phyloP scores from a whole-genome alignment of 75 land plant species.

The Azolla pinnata region DNA sequence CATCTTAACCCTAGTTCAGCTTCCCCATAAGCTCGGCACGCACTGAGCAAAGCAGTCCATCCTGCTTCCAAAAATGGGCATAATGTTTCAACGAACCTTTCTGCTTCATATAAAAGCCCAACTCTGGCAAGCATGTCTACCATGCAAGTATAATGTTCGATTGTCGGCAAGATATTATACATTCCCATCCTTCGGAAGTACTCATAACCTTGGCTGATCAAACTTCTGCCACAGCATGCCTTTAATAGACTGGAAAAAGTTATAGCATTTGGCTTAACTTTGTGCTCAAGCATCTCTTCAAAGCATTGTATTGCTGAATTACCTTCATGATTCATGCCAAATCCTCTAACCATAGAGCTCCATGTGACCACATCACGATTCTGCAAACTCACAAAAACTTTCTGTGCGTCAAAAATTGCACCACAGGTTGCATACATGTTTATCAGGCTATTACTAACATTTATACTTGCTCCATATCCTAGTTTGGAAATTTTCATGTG shows the following conservation, averaged over 20 bases:
- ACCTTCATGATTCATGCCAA: constrained; percentile 34
- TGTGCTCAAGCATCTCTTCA: constrained; percentile 15
- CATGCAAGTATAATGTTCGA: constrained; percentile 52
- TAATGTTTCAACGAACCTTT: constrained; percentile 22
- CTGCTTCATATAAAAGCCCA: constrained; percentile 39
- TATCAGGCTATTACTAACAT: constrained; percentile 20
- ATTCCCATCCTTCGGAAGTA: constrained; percentile 40
- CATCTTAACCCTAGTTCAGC: constrained; percentile 29
- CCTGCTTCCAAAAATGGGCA: constrained; percentile 22
- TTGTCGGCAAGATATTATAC: constrained; percentile 18
- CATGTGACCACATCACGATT: constrained; percentile 44
- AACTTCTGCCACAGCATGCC: constrained; percentile 39
- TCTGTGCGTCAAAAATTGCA: constrained; percentile 22
- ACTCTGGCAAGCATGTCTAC: constrained; percentile 40
- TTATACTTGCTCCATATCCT: constrained; percentile 19
- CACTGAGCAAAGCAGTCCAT: constrained; percentile 47
- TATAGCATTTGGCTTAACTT: constrained; percentile 31
- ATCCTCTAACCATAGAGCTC: constrained; percentile 51
- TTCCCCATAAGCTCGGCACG: constrained; percentile 27
- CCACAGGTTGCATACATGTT: constrained; percentile 62
- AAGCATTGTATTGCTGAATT: constrained; percentile 28
- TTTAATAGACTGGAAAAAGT: constrained; percentile 40
- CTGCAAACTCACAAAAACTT: constrained; percentile 16
- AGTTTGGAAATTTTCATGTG: constrained; percentile 13
- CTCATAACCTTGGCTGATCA: constrained; percentile 27